These are phyloP conservation scores for Torulaspora delbrueckii DNA, from an alignment of 805 yeast species.

Conservation along the genomic window DNA sequence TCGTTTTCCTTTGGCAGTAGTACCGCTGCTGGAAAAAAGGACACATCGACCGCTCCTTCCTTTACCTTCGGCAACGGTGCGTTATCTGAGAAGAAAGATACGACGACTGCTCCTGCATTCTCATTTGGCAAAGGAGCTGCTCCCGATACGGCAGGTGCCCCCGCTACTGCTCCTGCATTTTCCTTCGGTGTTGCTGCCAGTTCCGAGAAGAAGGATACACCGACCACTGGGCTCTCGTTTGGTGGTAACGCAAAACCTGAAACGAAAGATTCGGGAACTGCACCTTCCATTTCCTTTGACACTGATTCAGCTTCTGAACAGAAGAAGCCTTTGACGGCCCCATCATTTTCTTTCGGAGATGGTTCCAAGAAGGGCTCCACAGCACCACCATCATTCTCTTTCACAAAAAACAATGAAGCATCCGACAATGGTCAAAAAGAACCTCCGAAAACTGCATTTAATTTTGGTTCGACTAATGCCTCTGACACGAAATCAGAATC, in stretches of 20 bases:
- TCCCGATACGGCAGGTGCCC: background rate
- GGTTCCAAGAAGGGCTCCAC: background rate
- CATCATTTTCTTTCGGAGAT: conserved; percentile 4
- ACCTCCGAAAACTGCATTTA: background rate
- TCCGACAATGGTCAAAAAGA: background rate
- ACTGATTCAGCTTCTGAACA: background rate
- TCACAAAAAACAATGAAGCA: background rate
- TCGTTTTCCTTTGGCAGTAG: conserved; percentile 8
- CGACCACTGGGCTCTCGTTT: background rate
- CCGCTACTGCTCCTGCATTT: conserved; percentile 2
- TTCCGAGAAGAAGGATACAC: background rate
- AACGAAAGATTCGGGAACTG: background rate
- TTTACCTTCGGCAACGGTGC: background rate
- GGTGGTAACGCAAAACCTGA: background rate
- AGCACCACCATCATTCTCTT: conserved; percentile 1
- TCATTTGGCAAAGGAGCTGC: background rate
- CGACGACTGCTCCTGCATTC: background rate
- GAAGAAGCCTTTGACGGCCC: background rate
- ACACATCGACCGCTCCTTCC: background rate
- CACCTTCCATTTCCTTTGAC: conserved; percentile 9
- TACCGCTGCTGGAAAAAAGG: background rate
- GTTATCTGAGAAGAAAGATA: background rate
- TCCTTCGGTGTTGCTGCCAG: conserved; percentile 11
- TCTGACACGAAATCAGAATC: background rate
- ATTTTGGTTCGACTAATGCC: background rate